Evolutionary conservation across 148 eudicot species (phyloP).

Genomic region (Nepenthes mirabilis): DNA sequence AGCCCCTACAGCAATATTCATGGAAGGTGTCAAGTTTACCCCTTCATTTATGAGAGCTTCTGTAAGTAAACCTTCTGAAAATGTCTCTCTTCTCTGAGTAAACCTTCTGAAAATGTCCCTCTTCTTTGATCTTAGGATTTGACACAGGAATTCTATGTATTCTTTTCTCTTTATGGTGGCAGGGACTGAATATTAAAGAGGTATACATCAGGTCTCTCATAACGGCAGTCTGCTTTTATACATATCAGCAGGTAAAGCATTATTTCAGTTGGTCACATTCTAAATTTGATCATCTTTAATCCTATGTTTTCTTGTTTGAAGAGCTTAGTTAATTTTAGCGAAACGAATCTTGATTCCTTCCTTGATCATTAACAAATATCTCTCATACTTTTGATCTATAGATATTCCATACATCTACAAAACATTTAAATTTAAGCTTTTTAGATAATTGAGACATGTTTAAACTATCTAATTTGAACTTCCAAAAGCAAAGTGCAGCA

Average conservation of each 20-base stretch:
- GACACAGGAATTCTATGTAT: neutral
- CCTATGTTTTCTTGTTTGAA: neutral
- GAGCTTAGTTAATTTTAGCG: no score
- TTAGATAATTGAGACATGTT: no score
- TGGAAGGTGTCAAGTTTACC: constrained; percentile 85
- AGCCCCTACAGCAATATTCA: constrained; percentile 53
- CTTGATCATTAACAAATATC: no score
- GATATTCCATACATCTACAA: no score
- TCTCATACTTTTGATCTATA: no score
- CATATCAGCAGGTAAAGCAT: constrained; percentile 75
- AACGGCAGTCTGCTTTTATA: constrained; percentile 95
- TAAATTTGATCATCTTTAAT: neutral
- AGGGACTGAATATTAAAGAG: constrained; percentile 70
- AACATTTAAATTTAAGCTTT: no score
- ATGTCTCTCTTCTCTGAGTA: neutral
- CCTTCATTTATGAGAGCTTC: constrained; percentile 72
- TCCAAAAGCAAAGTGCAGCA: no score
- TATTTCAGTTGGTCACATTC: neutral
- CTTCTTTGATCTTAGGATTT: neutral
- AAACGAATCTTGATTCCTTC: no score
- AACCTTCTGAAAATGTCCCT: neutral
- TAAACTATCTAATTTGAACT: no score
- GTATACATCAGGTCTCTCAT: constrained; percentile 54
- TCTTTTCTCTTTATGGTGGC: constrained; percentile 8
- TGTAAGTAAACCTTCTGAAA: constrained; percentile 32